Base-by-base conservation (phyloP, 345 rosid species). In the Ailanthus altissimus region DNA sequence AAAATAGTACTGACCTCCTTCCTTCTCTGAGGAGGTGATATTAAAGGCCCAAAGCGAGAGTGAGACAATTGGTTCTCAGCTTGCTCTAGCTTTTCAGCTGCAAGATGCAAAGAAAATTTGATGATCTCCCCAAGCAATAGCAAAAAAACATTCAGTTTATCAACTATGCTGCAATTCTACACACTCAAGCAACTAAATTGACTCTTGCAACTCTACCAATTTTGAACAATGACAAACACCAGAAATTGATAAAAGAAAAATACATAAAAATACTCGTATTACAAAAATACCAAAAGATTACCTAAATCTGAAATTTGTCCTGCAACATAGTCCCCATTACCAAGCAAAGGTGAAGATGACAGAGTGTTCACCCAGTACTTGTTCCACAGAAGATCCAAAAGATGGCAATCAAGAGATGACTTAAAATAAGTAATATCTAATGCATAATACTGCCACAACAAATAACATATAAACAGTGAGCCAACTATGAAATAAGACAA, bases 301-400 rank as follows among this genome's bases (percentile, higher is more conserved):
- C 99, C 99, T 87, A 97, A 87, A 86, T 97, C 99, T 26, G 96
- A 97, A 79, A 94, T 91, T 82, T 97, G 99, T 65, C 99, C 99
- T 0, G 98, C 98, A 79, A 97, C 97, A 76, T 94, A 97, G 89
- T 97, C 99, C 68, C 97, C 98, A 82, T 90, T 97, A 66, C 98
- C 99, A 85, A 97, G 86, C 65, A 97, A 91, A 67, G 98, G 97
- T 21, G 99, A 97, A 80, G 98, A 97, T 38, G 99, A 96, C 61
- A 94, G 93, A 0, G 98, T 94, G 82, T 94, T 94, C 70, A 92
- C 97, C 97, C 98, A 94, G 78, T 94, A 94, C 88, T 94, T 94
- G 90, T 92, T 94, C 98, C 98, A 94, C 38, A 94, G 87, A 64
- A 94, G 87, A 86, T 94, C 99, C 90, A 97, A 81, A 79, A 97